Percentiles rank a stretch among this genome's conserved stretches.
Evolutionary conservation across 305 asterid genomes (phyloP).

Genomic region (Rubia occidens): DNA sequence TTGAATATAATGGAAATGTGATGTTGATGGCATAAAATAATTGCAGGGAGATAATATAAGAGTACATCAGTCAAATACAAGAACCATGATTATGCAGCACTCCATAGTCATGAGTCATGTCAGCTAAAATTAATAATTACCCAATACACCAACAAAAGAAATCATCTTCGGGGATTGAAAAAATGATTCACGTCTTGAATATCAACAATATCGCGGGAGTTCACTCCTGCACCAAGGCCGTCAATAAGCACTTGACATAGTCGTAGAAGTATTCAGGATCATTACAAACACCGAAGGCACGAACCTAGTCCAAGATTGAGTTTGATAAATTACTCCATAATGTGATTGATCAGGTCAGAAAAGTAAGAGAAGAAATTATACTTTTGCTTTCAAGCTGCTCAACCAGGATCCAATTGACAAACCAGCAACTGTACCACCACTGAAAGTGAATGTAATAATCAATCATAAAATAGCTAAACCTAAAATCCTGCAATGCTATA

Average conservation of each 20-base stretch:
- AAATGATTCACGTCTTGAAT: slow-evolving; percentile 53
- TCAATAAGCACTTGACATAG: slow-evolving; percentile 59
- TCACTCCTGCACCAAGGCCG: slow-evolving; percentile 69
- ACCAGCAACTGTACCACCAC: slow-evolving; percentile 97
- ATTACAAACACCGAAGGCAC: slow-evolving; percentile 77
- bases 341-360: neutral
- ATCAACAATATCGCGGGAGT: slow-evolving; percentile 61
- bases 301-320: slow-evolving; percentile 39
- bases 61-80: neutral
- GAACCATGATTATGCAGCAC: neutral
- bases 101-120: neutral
- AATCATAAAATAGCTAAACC: slow-evolving; percentile 2
- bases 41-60: neutral
- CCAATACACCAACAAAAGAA: neutral
- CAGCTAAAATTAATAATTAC: neutral
- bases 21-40: slow-evolving; percentile 1
- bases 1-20: neutral
- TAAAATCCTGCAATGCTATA: neutral
- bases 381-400: slow-evolving; percentile 67
- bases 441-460: slow-evolving; percentile 30
- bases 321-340: slow-evolving; percentile 6
- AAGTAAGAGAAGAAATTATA: slow-evolving; percentile 26
- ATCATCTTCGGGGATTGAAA: neutral
- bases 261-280: slow-evolving; percentile 82
- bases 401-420: slow-evolving; percentile 67